Evolutionary conservation across 345 rosid genomes (phyloP), one percentile per base, ranked within the genome.

Genomic region (Eucalyptus pumila): DNA sequence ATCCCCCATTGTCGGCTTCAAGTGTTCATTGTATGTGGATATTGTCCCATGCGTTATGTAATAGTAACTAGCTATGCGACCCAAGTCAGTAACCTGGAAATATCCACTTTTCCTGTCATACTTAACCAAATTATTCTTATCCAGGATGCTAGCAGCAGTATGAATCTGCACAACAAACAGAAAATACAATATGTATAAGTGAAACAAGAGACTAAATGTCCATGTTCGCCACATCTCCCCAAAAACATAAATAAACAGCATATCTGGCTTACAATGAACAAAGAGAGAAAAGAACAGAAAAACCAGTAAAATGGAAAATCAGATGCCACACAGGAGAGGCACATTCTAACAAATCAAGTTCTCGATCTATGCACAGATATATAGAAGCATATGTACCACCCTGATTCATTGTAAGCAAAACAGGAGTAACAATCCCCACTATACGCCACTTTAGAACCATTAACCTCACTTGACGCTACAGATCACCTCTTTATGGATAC

Each of bases 11-110:
- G 97, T 97, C 81, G 98, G 98, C 95, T 98, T 98, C 95, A 96
- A 90, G 93, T 98, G 97, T 92, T 96, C 96, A 88, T 97, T 98
- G 91, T 95, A 97, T 21, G 97, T 96, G 87, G 98, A 94, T 89
- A 97, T 97, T 54, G 99, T 98, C 91, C 98, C 99, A 89, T 98
- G 98, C 90, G 94, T 93, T 88, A 95, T 96, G 90, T 98, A 98
- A 90, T 95, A 96, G 90, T 97, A 98, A 93, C 99, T 97, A 50
- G 99, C 99, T 91, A 98, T 97, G n/a, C 99, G 96, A 86, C 99
- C 99, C 95, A 98, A 92, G 92, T 97, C 99, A n/a, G 99, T 97
- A 62, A 94, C 98, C 93, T 98, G 99, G 93, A 98, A 98, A 92
- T 94, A 95, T 87, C 99, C 99, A 90, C 98, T 96, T 92, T 98